Conservation (phyloP, 164 flowering plant species). For the Santalum album region DNA sequence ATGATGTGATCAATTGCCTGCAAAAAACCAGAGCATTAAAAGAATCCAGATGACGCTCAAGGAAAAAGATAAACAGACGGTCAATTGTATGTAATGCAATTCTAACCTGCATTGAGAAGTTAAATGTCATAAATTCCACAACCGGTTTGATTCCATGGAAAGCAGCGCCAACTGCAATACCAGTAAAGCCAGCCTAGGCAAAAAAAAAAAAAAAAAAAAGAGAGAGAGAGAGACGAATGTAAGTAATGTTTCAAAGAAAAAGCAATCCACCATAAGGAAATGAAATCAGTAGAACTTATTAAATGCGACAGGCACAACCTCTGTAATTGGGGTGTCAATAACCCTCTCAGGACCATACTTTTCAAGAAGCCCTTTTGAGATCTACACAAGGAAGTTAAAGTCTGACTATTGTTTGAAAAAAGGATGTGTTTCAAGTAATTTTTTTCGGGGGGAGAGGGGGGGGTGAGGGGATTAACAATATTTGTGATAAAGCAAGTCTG, state of each 20-base stretch:
- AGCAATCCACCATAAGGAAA: too few relatives aligned
- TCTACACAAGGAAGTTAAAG: slow-evolving; percentile 30
- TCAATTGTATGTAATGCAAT: too few relatives aligned
- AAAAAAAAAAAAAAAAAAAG: slow-evolving; percentile 7
- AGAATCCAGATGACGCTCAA: background rate
- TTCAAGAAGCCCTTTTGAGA: slow-evolving; percentile 82
- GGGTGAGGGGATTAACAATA: background rate
- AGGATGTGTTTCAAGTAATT: too few relatives aligned
- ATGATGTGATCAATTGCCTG: slow-evolving; percentile 98
- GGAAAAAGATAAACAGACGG: background rate
- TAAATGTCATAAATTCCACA: slow-evolving; percentile 96
- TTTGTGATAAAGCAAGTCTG: slow-evolving; percentile 3
- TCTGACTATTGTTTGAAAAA: background rate
- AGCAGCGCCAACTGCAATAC: slow-evolving; percentile 98
- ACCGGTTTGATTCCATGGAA: slow-evolving; percentile 78
- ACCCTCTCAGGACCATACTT: slow-evolving; percentile 97
- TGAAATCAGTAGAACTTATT: background rate
- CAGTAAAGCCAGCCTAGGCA: slow-evolving; percentile 96
- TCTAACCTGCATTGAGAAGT: slow-evolving; percentile 95
- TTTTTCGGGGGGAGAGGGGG: too few relatives aligned
- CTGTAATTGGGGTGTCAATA: slow-evolving; percentile 93
- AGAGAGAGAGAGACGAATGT: too few relatives aligned
- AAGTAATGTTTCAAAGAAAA: too few relatives aligned
- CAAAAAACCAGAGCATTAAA: slow-evolving; percentile 8
- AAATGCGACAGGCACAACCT: slow-evolving; percentile 33